Conservation (phyloP, 1,284 basidiomycete genomes). For the Xerocomus nothofagi region DNA sequence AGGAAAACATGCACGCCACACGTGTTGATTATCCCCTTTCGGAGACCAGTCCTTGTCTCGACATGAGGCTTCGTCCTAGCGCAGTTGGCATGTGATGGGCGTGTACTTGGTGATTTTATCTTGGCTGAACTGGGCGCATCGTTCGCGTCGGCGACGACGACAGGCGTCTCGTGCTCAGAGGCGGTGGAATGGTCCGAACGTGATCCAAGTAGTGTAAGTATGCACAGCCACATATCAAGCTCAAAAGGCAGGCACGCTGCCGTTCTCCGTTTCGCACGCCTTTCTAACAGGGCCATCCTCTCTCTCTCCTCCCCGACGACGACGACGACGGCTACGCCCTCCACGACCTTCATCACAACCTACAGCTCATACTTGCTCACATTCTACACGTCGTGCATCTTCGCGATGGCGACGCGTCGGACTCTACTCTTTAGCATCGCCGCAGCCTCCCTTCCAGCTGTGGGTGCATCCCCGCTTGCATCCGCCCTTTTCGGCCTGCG, state of each 20-base stretch:
- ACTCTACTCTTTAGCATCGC: constrained; percentile 23
- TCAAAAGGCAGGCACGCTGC: constrained; percentile 33
- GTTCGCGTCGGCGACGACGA: constrained; percentile 10
- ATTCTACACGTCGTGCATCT: constrained; percentile 1
- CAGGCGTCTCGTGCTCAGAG: no score
- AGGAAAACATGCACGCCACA: constrained; percentile 26
- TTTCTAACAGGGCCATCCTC: constrained; percentile 23
- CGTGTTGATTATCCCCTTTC: constrained; percentile 29
- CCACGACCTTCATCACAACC: constrained; percentile 17
- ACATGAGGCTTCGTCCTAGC: constrained; percentile 23
- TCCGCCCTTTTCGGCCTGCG: constrained; percentile 56
- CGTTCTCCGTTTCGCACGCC: constrained; percentile 31
- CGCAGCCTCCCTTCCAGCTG: constrained; percentile 26
- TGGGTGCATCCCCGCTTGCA: constrained; percentile 31
- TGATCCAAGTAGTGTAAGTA: not conserved
- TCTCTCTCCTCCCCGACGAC: constrained; percentile 23
- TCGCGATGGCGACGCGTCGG: constrained; percentile 31
- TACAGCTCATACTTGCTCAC: not conserved
- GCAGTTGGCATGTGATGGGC: constrained; percentile 17
- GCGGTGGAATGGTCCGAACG: not conserved
- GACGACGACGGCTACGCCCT: constrained; percentile 23
- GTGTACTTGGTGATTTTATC: constrained; percentile 24
- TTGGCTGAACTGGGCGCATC: not conserved
- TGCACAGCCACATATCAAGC: constrained; percentile 31
- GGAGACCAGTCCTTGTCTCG: constrained; percentile 5